Evolutionary conservation across 345 rosid genomes (phyloP).

Genomic region (Alliaria petiolata): DNA sequence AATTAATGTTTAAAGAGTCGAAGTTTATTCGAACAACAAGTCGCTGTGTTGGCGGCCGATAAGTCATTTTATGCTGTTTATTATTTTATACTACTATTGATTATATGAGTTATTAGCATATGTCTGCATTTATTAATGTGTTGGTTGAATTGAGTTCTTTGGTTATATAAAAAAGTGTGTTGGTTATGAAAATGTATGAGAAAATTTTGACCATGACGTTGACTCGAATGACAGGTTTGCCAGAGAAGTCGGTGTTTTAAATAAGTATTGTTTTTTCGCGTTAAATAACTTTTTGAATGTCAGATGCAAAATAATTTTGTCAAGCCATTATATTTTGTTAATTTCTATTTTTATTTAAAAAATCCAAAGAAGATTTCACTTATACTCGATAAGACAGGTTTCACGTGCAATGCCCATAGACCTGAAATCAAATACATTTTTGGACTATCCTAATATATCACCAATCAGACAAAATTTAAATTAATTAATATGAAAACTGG

Average conservation of each 20-base stretch:
- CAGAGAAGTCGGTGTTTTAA: slow-evolving; percentile 39
- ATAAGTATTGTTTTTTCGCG: slow-evolving; percentile 18
- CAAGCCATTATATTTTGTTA: slow-evolving; percentile 14
- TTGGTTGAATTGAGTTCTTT: slow-evolving; percentile 13
- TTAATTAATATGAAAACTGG: not conserved
- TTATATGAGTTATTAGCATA: not conserved
- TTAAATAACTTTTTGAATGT: not conserved
- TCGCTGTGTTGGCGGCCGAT: not conserved
- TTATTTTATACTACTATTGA: not conserved
- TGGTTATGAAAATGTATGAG: not conserved
- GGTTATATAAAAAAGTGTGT: slow-evolving; percentile 5
- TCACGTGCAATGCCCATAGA: slow-evolving; percentile 34
- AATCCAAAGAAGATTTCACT: not conserved
- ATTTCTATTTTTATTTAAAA: not conserved
- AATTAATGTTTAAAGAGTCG: not conserved
- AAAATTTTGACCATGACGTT: slow-evolving; percentile 21
- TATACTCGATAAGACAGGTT: slow-evolving; percentile 24
- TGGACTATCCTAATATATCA: slow-evolving; percentile 4
- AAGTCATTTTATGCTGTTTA: not conserved
- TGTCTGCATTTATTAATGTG: slow-evolving; percentile 27
- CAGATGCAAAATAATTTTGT: slow-evolving; percentile 23
- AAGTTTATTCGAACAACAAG: not conserved
- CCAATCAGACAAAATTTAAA: not conserved
- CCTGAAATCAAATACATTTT: slow-evolving; percentile 21
- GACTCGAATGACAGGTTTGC: slow-evolving; percentile 31